These are phyloP conservation scores for Vigna angularis DNA, from an alignment of 306 rosid genomes.

Conservation along the genomic window DNA sequence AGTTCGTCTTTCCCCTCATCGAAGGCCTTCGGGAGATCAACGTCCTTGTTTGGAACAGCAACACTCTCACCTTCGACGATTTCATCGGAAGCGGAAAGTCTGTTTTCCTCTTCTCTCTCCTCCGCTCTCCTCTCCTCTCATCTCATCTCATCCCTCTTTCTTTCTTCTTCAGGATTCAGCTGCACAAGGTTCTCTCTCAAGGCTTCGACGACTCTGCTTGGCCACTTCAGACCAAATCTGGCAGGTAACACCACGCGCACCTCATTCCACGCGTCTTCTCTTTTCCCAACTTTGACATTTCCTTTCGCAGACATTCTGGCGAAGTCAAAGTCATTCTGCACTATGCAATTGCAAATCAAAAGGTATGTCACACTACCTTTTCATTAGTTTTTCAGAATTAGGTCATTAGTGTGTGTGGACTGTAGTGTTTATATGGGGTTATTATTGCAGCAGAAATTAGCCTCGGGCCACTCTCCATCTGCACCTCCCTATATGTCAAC, in stretches of 20 bases:
- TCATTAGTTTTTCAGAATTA: slow-evolving; percentile 2
- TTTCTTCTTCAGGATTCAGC: slow-evolving; percentile 57
- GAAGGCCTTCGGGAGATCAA: slow-evolving; percentile 84
- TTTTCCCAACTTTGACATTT: not conserved
- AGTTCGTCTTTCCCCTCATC: slow-evolving; percentile 67
- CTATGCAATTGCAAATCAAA: slow-evolving; percentile 43
- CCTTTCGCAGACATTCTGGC: slow-evolving; percentile 48
- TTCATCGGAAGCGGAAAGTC: slow-evolving; percentile 86
- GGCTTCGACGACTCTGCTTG: slow-evolving; percentile 83
- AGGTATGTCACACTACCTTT: slow-evolving; percentile 37
- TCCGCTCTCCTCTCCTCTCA: too few relatives aligned
- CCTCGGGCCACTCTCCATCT: slow-evolving; percentile 53
- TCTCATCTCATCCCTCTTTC: not conserved
- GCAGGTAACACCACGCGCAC: slow-evolving; percentile 54
- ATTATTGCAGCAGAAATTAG: slow-evolving; percentile 26
- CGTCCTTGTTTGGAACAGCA: slow-evolving; percentile 89
- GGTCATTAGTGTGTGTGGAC: not conserved
- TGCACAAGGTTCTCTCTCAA: slow-evolving; percentile 78
- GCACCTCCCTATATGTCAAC: slow-evolving; percentile 63
- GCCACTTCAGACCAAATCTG: slow-evolving; percentile 85
- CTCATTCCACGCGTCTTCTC: not conserved
- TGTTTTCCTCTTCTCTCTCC: not conserved
- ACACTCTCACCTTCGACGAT: slow-evolving; percentile 71
- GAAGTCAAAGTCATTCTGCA: slow-evolving; percentile 57
- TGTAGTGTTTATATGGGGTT: not conserved